Evolutionary conservation across 2,329 filamentous ascomycete species (phyloP).

Genomic region (Lachnellula subtilissima): DNA sequence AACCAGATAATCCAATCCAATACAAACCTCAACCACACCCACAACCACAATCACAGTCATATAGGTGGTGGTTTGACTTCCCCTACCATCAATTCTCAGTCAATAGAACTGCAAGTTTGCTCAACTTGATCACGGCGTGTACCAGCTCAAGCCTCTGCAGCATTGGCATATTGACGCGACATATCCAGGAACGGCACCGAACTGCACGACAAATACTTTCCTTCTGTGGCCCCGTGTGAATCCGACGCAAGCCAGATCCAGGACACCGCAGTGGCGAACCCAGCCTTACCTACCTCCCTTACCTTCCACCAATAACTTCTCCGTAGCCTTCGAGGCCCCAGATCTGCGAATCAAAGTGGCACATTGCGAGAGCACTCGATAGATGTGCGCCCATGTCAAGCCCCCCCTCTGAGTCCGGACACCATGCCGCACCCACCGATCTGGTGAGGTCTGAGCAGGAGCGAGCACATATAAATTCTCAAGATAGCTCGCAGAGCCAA

Average conservation of each 20-base stretch:
- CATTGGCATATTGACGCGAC: not conserved
- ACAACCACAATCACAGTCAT: too few relatives aligned
- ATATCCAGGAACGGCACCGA: not conserved
- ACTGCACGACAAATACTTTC: not conserved
- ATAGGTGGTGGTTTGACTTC: too few relatives aligned
- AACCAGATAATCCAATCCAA: too few relatives aligned
- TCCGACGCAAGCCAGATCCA: not conserved
- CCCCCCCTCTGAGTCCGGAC: constrained; percentile 28
- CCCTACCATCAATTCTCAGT: too few relatives aligned
- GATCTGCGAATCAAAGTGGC: constrained; percentile 28
- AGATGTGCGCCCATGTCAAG: constrained; percentile 34
- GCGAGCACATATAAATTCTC: constrained; percentile 14
- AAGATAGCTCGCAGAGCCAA: constrained; percentile 22
- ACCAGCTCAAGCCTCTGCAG: not conserved
- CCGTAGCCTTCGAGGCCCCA: constrained; percentile 23
- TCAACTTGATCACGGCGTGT: not conserved
- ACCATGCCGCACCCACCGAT: constrained; percentile 30
- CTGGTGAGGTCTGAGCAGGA: constrained; percentile 26
- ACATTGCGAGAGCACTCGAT: constrained; percentile 30
- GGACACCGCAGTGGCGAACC: not conserved
- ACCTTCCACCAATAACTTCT: not conserved
- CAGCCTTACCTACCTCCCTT: not conserved
- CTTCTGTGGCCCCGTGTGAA: not conserved
- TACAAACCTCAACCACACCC: too few relatives aligned
- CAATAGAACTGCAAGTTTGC: too few relatives aligned